These are phyloP conservation scores for Thecaphora thlaspeos DNA, from an alignment of 1,284 basidiomycete genomes.

Conservation along the genomic window DNA sequence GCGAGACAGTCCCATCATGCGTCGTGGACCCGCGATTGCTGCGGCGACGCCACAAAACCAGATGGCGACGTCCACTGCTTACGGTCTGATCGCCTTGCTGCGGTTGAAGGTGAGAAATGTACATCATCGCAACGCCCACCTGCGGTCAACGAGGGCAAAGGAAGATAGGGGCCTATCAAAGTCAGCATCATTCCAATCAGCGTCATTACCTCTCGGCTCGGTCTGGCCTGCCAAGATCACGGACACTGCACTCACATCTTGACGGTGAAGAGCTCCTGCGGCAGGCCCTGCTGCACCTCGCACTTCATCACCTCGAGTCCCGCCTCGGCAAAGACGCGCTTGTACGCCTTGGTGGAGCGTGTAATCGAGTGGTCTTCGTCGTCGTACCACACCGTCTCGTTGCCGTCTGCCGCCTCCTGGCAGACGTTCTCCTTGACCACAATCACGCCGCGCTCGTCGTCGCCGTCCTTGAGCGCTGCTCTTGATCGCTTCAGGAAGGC, in stretches of 20 bases:
- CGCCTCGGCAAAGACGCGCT: conserved; percentile 50
- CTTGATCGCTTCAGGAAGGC: conserved; percentile 45
- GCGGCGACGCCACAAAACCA: too few relatives aligned
- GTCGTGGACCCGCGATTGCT: too few relatives aligned
- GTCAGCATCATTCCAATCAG: too few relatives aligned
- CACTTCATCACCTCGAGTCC: conserved; percentile 47
- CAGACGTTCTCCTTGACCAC: conserved; percentile 57
- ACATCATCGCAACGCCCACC: conserved; percentile 1
- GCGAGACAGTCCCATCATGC: too few relatives aligned
- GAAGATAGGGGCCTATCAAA: too few relatives aligned
- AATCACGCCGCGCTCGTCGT: conserved; percentile 34
- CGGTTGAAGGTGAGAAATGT: too few relatives aligned
- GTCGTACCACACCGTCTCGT: conserved; percentile 53
- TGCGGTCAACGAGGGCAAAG: too few relatives aligned
- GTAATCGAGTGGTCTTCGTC: conserved; percentile 56
- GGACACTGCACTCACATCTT: conserved; percentile 53
- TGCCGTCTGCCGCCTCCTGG: conserved; percentile 46
- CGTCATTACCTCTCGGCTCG: too few relatives aligned
- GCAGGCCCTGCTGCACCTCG: conserved; percentile 51
- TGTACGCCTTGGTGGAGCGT: conserved; percentile 48
- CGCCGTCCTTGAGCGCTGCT: conserved; percentile 28
- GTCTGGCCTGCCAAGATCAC: too few relatives aligned
- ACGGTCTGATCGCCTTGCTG: too few relatives aligned
- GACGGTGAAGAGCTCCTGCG: conserved; percentile 54
- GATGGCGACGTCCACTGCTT: too few relatives aligned